phyloP scores from a whole-genome alignment of 495 filamentous ascomycete genomes.

The Collariella sp. region DNA sequence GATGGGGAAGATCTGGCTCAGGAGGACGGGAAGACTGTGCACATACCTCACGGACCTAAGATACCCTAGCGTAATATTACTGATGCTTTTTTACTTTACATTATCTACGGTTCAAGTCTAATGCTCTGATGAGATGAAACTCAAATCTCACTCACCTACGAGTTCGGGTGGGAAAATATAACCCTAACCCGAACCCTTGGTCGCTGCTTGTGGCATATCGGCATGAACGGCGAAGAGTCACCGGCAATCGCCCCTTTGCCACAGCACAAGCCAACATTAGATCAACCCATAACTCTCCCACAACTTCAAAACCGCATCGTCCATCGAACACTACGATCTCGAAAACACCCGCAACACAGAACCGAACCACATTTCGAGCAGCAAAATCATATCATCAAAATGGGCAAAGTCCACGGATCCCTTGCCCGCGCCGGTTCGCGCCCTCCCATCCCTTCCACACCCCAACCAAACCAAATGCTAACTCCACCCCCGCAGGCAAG shows the following conservation, averaged over 20 bases:
- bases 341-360: background rate
- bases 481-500: conserved; percentile 26
- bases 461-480: background rate
- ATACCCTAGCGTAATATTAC: background rate
- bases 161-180: too few species aligned
- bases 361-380: conserved; percentile 3
- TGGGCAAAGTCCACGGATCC: conserved; percentile 88
- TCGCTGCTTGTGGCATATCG: too few species aligned
- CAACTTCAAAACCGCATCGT: background rate
- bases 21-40: background rate
- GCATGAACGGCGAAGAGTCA: background rate
- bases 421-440: conserved; percentile 82
- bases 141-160: background rate
- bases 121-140: background rate
- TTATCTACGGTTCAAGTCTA: background rate
- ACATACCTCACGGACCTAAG: background rate
- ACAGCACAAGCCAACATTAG: background rate
- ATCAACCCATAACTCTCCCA: background rate
- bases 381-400: conserved; percentile 44
- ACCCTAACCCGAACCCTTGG: background rate
- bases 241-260: background rate
- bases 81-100: background rate
- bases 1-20: background rate
- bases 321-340: background rate
- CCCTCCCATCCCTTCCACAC: background rate